These are phyloP conservation scores for Paspalum vaginatum DNA, from an alignment of 176 grass and related monocot species.

Conservation along the genomic window DNA sequence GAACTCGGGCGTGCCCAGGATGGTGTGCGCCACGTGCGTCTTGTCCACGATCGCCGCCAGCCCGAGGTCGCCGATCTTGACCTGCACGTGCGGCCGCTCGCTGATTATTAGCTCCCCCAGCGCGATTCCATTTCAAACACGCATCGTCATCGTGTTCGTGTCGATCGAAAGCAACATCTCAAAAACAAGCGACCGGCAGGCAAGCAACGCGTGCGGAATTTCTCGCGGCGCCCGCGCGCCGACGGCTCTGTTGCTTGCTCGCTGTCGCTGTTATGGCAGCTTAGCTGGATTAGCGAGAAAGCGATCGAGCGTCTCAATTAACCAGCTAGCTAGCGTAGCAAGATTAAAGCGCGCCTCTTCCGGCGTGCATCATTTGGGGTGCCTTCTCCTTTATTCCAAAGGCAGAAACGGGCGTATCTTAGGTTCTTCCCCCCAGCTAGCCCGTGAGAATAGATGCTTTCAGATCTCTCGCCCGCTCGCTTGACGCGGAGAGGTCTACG, in stretches of 20 bases:
- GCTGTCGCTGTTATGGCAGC: neutral
- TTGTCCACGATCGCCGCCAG: slow-evolving; percentile 87
- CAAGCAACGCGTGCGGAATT: slow-evolving; percentile 42
- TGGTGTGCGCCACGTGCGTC: slow-evolving; percentile 77
- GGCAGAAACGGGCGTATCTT: slow-evolving; percentile 21
- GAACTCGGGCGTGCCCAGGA: slow-evolving; percentile 96
- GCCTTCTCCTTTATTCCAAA: slow-evolving; percentile 50
- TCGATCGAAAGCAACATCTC: slow-evolving; percentile 33
- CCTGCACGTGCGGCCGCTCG: slow-evolving; percentile 26
- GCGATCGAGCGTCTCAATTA: neutral
- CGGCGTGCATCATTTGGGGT: slow-evolving; percentile 39
- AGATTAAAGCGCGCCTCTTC: slow-evolving; percentile 31
- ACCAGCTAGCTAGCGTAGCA: neutral
- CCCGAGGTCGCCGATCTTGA: slow-evolving; percentile 96
- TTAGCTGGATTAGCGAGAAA: neutral
- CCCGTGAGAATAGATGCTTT: slow-evolving; percentile 31
- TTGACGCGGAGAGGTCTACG: neutral
- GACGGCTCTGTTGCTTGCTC: slow-evolving; percentile 22
- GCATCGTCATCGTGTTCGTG: neutral
- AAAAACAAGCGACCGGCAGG: neutral
- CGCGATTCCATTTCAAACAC: neutral
- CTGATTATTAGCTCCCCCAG: neutral
- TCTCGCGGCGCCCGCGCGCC: neutral
- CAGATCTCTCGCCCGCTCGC: neutral
- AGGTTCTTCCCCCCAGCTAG: neutral